Percentiles rank a stretch among this genome's conserved stretches.
These are phyloP conservation scores for Apiospora rasikravindrae DNA, from an alignment of 2,329 filamentous ascomycete genomes.

Conservation along the genomic window DNA sequence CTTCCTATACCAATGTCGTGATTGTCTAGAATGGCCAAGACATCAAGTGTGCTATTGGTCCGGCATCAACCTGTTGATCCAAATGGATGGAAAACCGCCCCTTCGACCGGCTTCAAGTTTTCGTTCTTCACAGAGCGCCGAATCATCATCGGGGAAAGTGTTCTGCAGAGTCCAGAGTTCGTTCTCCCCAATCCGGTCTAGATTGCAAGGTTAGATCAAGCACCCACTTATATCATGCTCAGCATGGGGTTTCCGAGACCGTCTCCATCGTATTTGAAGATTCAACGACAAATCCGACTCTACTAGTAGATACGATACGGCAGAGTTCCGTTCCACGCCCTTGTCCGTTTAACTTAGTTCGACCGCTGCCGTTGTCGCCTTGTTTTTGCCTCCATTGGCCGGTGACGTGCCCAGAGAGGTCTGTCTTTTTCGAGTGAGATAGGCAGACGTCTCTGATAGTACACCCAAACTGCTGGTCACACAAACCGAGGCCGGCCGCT, in stretches of 20 bases:
- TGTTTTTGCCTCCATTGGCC: background rate
- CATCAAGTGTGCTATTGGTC: background rate
- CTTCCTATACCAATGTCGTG: background rate
- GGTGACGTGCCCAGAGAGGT: background rate
- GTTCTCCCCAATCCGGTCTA: conserved; percentile 16
- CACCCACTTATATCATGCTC: background rate
- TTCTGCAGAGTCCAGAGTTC: conserved; percentile 15
- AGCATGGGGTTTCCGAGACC: conserved; percentile 22
- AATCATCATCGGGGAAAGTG: background rate
- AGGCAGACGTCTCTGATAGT: background rate
- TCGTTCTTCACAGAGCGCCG: background rate
- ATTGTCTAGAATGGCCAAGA: background rate
- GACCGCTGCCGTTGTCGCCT: background rate
- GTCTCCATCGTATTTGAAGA: conserved; percentile 24
- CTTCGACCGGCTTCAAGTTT: background rate
- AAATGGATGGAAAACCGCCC: background rate
- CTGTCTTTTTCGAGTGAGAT: background rate
- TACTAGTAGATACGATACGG: background rate
- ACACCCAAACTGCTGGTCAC: too few species aligned
- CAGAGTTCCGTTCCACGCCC: background rate
- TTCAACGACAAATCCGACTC: conserved; percentile 23
- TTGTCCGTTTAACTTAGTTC: background rate
- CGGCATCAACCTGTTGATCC: background rate
- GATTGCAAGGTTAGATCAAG: background rate
- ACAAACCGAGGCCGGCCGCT: too few species aligned